Percentiles rank a stretch among this genome's conserved stretches.
phyloP scores from a whole-genome alignment of 495 filamentous ascomycete species.

The Peziza echinospora region DNA sequence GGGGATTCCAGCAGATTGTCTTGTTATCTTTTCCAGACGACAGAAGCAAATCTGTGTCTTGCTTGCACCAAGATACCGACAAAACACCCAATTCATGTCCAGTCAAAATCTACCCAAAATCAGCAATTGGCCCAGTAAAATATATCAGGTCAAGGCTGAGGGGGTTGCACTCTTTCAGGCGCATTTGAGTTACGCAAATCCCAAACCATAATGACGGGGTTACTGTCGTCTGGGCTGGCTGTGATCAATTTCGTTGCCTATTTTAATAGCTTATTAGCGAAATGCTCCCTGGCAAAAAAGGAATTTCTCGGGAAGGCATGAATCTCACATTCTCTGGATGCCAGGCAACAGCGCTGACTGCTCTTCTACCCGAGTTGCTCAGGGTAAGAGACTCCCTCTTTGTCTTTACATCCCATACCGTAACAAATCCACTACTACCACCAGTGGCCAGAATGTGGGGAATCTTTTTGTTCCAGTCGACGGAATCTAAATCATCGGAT shows the following conservation, averaged over 20 bases:
- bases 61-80: conserved; percentile 85
- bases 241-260: conserved; percentile 74
- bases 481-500: conserved; percentile 78
- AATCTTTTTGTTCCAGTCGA: conserved; percentile 98
- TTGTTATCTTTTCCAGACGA: conserved; percentile 95
- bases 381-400: conserved; percentile 91
- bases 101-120: conserved; percentile 38
- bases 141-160: neutral
- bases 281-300: no score
- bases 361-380: conserved; percentile 77
- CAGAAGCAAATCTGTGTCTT: conserved; percentile 74
- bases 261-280: conserved; percentile 6
- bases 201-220: conserved; percentile 78
- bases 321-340: conserved; percentile 52
- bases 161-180: conserved; percentile 42
- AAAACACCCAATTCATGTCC: conserved; percentile 85
- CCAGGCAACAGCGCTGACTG: conserved; percentile 91
- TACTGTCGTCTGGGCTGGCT: conserved; percentile 74
- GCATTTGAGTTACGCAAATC: conserved; percentile 90
- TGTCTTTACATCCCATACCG: conserved; percentile 93
- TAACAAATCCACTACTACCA: conserved; percentile 84
- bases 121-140: conserved; percentile 4
- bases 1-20: conserved; percentile 89
- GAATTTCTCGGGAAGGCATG: neutral
- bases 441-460: conserved; percentile 89